These are phyloP conservation scores for Candida piceae DNA, from an alignment of 805 yeast species.

Conservation along the genomic window DNA sequence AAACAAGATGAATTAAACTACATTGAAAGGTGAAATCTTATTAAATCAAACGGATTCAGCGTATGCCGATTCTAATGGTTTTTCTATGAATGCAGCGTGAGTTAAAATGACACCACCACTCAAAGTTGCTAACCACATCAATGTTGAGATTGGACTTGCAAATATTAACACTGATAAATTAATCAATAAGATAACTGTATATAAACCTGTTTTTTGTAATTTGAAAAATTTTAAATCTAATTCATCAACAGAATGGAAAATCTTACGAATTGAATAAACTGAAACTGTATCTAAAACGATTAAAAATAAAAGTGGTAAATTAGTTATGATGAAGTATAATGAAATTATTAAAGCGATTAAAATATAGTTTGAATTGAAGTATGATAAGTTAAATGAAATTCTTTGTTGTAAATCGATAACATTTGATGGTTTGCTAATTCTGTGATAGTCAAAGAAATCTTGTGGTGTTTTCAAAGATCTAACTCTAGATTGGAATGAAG, in stretches of 20 bases:
- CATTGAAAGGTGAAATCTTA: not conserved
- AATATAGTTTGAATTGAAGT: conserved; percentile 82
- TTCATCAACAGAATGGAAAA: conserved; percentile 23
- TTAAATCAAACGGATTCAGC: conserved; percentile 52
- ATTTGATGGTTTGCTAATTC: conserved; percentile 79
- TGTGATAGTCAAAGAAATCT: conserved; percentile 85
- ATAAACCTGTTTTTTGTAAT: conserved; percentile 72
- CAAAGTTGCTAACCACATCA: conserved; percentile 90
- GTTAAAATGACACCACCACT: conserved; percentile 71
- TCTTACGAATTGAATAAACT: conserved; percentile 36
- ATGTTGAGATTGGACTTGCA: conserved; percentile 84
- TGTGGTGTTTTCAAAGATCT: conserved; percentile 74
- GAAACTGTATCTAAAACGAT: conserved; percentile 43
- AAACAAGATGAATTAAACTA: too few species aligned
- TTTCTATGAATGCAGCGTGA: conserved; percentile 89
- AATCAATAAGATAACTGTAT: conserved; percentile 73
- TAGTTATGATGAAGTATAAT: conserved; percentile 79
- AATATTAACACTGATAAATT: conserved; percentile 49
- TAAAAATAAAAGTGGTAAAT: conserved; percentile 74
- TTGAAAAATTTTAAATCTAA: conserved; percentile 42
- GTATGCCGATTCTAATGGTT: conserved; percentile 92
- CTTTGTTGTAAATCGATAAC: conserved; percentile 81
- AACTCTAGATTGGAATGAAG: conserved; percentile 53
- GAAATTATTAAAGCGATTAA: conserved; percentile 61
- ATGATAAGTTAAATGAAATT: conserved; percentile 74